Evolutionary conservation across 805 yeast species (phyloP), one percentile per base, ranked within the genome.

Genomic region (Sugiyamaella marilandica): DNA sequence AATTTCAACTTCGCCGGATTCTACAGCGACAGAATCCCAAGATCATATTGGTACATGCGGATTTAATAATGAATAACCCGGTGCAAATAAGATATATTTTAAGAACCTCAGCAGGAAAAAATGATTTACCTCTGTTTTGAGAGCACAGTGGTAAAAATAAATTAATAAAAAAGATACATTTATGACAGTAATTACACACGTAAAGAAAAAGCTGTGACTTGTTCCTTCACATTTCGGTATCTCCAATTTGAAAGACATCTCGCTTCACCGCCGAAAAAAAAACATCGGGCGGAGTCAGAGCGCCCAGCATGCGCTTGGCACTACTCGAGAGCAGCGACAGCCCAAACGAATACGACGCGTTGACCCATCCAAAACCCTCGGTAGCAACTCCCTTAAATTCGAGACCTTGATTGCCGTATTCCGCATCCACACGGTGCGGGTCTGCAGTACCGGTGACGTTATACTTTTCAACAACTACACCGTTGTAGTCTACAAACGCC

Each of bases 351-450:
- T 80, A 90, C 61, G 94, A 83, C 5, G 98, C 85, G 71, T 92
- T 92, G 49, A 92, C 97, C 99, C 99, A 92, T 1, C 98, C 99
- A 69, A 92, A 92, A 0, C 99, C 99, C 70, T 94, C 97, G 7
- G 86, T 84, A 0, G 96, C 95, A 41, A 87, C 97, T 45, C 96
- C 96, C 66, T 86, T 85, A 65, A 90, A 87, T 56, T 85, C 95
- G 0, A 87, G 77, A 9, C 99, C 99, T 70, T 94, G 98, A 66
- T 92, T 92, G 19, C 99, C 99, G 69, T 92, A 92, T 67, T 92
- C 97, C 0, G 97, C 98, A 57, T 85, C 89, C 21, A 94, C 97
- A 57, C 83, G 79, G 66, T 92, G 97, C 0, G 97, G 95, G 60
- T 84, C 90, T 1, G 83, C 81, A 1, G 84, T 83, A 52, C 83